These are phyloP conservation scores for Magnolia changhungtana DNA, from an alignment of 164 flowering plant species.

Conservation along the genomic window DNA sequence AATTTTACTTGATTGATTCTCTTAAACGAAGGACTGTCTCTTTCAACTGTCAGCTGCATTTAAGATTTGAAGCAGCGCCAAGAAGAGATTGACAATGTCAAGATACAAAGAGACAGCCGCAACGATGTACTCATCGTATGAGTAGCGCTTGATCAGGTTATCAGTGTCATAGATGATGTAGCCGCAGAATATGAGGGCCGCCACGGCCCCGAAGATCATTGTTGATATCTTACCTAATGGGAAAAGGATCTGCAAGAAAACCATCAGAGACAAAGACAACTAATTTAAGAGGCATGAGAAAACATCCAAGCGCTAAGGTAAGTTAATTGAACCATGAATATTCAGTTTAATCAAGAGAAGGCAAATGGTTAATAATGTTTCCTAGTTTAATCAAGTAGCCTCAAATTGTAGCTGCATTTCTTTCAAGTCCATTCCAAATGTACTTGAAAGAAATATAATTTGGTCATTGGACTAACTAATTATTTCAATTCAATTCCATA, in stretches of 20 bases:
- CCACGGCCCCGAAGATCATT: slow-evolving; percentile 73
- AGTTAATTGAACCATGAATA: neutral
- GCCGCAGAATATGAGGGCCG: slow-evolving; percentile 78
- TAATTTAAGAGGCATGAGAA: too few relatives aligned
- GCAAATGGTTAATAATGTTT: too few relatives aligned
- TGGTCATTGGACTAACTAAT: too few relatives aligned
- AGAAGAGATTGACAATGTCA: slow-evolving; percentile 83
- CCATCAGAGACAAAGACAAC: neutral
- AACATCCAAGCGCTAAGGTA: too few relatives aligned
- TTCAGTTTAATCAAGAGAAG: neutral
- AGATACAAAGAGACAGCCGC: slow-evolving; percentile 75
- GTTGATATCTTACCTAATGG: slow-evolving; percentile 62
- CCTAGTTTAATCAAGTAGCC: neutral
- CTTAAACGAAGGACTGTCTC: neutral
- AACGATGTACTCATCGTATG: slow-evolving; percentile 89
- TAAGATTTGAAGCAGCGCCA: slow-evolving; percentile 51
- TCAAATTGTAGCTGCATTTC: too few relatives aligned
- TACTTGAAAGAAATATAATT: too few relatives aligned
- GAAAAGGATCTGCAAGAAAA: slow-evolving; percentile 55
- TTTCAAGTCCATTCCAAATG: too few relatives aligned
- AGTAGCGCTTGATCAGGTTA: slow-evolving; percentile 75
- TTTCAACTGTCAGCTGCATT: slow-evolving; percentile 47
- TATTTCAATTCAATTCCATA: too few relatives aligned
- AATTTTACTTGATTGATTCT: too few relatives aligned
- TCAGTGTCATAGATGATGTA: slow-evolving; percentile 90